Conservation (phyloP, 441 rosid species). For the Omphalea diandra region DNA sequence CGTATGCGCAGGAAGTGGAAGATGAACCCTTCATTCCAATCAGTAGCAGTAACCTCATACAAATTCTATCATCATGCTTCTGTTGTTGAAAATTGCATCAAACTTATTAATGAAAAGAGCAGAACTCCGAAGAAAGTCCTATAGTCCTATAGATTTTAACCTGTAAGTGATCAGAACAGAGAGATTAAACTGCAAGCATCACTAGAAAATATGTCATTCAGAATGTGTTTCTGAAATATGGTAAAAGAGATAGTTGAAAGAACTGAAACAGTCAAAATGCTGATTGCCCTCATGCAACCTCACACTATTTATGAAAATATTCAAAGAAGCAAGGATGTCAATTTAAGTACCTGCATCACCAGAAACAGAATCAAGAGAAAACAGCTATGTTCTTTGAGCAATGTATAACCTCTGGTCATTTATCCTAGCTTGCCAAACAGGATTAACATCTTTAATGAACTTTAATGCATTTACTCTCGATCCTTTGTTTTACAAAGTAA, state of each 20-base stretch:
- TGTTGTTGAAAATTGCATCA: background rate
- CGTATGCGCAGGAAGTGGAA: background rate
- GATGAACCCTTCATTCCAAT: background rate
- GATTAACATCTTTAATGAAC: conserved; percentile 29
- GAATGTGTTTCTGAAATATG: conserved; percentile 51
- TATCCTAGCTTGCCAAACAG: conserved; percentile 71
- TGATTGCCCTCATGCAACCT: background rate
- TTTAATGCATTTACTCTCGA: conserved; percentile 18
- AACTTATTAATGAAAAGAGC: background rate
- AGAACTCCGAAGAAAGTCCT: background rate
- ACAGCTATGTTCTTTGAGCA: conserved; percentile 54
- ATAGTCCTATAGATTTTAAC: conserved; percentile 2
- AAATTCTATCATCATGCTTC: background rate
- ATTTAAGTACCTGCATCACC: conserved; percentile 63
- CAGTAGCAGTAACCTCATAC: background rate
- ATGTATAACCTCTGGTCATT: conserved; percentile 60
- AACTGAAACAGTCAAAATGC: conserved; percentile 44
- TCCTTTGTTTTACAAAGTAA: background rate
- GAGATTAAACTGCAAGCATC: conserved; percentile 73
- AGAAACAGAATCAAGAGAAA: conserved; percentile 84
- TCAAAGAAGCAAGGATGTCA: background rate
- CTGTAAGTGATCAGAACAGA: conserved; percentile 1
- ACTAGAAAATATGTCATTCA: conserved; percentile 71
- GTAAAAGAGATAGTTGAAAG: conserved; percentile 76
- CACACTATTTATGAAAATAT: background rate